Conservation (phyloP, 176 grass and related monocot species). For the Hordeum marinum region DNA sequence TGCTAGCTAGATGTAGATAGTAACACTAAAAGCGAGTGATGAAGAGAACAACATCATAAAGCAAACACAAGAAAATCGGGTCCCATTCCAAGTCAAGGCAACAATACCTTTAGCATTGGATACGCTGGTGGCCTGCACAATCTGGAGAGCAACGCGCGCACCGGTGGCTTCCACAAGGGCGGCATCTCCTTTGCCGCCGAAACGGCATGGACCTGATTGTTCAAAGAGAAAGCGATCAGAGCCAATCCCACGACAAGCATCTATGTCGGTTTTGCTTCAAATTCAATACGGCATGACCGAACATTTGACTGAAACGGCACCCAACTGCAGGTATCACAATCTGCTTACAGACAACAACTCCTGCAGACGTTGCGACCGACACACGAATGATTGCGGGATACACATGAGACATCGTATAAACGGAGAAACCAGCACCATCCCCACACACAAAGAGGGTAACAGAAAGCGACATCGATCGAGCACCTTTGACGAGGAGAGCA, state of each 20-base stretch:
- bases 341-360: too few relatives aligned
- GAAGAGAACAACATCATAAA: background rate
- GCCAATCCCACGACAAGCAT: background rate
- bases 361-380: too few relatives aligned
- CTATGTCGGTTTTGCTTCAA: background rate
- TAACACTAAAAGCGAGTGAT: background rate
- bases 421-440: background rate
- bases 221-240: background rate
- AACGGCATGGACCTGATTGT: conserved; percentile 27
- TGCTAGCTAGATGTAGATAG: background rate
- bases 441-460: background rate
- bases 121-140: background rate
- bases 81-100: background rate
- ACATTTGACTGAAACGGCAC: background rate
- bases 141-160: background rate
- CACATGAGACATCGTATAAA: background rate
- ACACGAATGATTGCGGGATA: too few relatives aligned
- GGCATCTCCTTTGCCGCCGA: background rate
- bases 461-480: background rate
- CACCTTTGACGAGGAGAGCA: background rate
- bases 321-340: too few relatives aligned
- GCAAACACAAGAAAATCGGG: background rate
- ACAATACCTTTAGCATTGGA: conserved; percentile 30
- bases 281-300: background rate
- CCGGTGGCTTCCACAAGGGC: background rate